Evolutionary conservation across 768 basidiomycete genomes (phyloP), one percentile per base, ranked within the genome.

Genomic region (Tylopilus rubrobrunneus): DNA sequence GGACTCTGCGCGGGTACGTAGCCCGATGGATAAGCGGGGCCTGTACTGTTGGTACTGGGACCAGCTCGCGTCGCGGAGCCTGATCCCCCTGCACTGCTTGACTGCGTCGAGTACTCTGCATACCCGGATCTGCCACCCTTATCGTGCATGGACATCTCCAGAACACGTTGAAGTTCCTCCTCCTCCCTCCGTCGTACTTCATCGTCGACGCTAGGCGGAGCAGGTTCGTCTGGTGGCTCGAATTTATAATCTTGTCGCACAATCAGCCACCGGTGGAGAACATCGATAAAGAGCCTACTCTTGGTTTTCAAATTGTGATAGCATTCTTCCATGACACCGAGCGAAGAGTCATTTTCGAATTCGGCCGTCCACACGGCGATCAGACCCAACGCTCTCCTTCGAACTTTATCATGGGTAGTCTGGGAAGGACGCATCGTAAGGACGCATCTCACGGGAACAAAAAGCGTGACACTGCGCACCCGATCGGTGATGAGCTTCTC

Each of bases 331-430:
- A 98, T 95, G 31, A 98, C 75, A 11, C 92, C 91, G 4, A 98
- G 78, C 12, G 86, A 80, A 10, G 85, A 70, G 62, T 96, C 87
- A 11, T 79, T 79, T 67, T 87, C 86, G 63, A 94, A 98, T 45
- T 93, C 89, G 49, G 77, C 78, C 1, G 88, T 82, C 96, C 96
- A 98, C 56, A 82, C 73, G 14, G 85, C 87, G 57, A 99, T 78
- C 49, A 94, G 75, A 9, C 64, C 71, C 21, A 98, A 72, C 0
- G 85, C 82, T 48, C 89, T 79, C 60, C 81, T 82, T 66, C 85
- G 83, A n/a, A 98, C 96, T 68, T 88, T 89, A 19, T 92, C 91
- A 63, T 96, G 92, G 0, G 93, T 89, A 12, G 85, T 95, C 92
- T 64, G 95, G 66, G 27, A 43, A 17, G 52, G 56, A 56, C 25